A percentile compares a stretch with the other conserved stretches of the same genome.
Conservation (phyloP, 2,329 filamentous ascomycete species). For the Aspergillus ustus region DNA sequence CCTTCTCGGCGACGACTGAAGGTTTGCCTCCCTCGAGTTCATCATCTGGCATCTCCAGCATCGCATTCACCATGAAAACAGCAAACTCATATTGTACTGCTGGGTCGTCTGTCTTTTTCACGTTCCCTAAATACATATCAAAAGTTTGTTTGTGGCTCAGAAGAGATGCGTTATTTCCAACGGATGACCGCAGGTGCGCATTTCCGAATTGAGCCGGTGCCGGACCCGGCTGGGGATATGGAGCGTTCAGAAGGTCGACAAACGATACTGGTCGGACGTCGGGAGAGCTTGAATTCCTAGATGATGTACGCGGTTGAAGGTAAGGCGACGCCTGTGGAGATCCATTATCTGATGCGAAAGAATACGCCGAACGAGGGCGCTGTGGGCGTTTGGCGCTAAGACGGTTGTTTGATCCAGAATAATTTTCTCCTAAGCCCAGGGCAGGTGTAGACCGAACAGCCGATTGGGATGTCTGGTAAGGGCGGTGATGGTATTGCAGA, state of each 20-base stretch:
- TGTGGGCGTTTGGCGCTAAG: slow-evolving; percentile 62
- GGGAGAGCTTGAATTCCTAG: slow-evolving; percentile 59
- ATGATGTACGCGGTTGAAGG: slow-evolving; percentile 54
- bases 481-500: slow-evolving; percentile 58
- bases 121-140: slow-evolving; percentile 95
- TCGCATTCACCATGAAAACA: slow-evolving; percentile 87
- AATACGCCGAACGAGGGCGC: slow-evolving; percentile 78
- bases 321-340: slow-evolving; percentile 58
- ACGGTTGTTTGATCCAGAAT: slow-evolving; percentile 62
- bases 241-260: slow-evolving; percentile 66
- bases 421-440: slow-evolving; percentile 52
- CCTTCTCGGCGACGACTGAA: slow-evolving; percentile 26
- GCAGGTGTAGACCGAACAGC: slow-evolving; percentile 34
- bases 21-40: slow-evolving; percentile 36
- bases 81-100: slow-evolving; percentile 96
- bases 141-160: slow-evolving; percentile 91
- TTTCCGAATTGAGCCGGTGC: slow-evolving; percentile 74
- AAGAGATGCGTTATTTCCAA: slow-evolving; percentile 89
- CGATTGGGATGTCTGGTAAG: slow-evolving; percentile 43
- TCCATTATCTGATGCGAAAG: slow-evolving; percentile 69
- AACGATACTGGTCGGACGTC: slow-evolving; percentile 64
- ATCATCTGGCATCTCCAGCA: slow-evolving; percentile 73
- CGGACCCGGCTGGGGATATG: slow-evolving; percentile 79
- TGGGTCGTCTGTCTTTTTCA: slow-evolving; percentile 93
- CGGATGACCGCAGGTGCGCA: slow-evolving; percentile 73